Evolutionary conservation across 805 yeast genomes (phyloP).

Genomic region (Ogataea angusta): DNA sequence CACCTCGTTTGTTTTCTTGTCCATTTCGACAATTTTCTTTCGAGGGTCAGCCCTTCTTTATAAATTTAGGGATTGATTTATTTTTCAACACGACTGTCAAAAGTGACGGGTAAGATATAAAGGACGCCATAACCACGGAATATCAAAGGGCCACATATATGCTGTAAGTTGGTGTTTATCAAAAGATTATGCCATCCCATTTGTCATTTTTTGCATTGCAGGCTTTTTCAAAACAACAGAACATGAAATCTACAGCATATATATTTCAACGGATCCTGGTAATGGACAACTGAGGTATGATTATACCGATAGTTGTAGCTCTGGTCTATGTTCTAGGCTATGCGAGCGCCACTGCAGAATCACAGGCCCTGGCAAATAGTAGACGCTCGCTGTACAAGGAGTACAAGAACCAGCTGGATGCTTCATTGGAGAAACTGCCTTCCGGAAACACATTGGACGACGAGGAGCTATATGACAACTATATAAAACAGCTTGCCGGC

Average conservation of each 20-base stretch:
- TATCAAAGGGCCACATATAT: too few relatives aligned
- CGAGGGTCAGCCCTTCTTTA: slow-evolving; percentile 11
- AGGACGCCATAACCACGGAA: too few relatives aligned
- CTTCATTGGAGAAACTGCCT: slow-evolving; percentile 12
- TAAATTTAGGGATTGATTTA: slow-evolving; percentile 14
- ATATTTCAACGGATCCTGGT: background rate
- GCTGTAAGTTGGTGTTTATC: too few relatives aligned
- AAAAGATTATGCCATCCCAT: too few relatives aligned
- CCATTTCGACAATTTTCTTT: slow-evolving; percentile 17
- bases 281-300: background rate
- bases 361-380: background rate
- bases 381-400: slow-evolving; percentile 9
- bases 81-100: slow-evolving; percentile 20
- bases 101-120: slow-evolving; percentile 6
- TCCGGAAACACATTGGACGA: slow-evolving; percentile 8
- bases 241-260: slow-evolving; percentile 4
- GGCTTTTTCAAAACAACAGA: background rate
- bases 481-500: slow-evolving; percentile 9
- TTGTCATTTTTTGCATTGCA: too few relatives aligned
- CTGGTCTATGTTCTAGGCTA: background rate
- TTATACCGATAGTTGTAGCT: background rate
- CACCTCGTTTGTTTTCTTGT: slow-evolving; percentile 30
- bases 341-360: background rate
- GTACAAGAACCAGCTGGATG: slow-evolving; percentile 12
- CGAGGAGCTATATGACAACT: slow-evolving; percentile 6